Conservation (phyloP, 257 asterid species). For the Paraleonurus japonicus region DNA sequence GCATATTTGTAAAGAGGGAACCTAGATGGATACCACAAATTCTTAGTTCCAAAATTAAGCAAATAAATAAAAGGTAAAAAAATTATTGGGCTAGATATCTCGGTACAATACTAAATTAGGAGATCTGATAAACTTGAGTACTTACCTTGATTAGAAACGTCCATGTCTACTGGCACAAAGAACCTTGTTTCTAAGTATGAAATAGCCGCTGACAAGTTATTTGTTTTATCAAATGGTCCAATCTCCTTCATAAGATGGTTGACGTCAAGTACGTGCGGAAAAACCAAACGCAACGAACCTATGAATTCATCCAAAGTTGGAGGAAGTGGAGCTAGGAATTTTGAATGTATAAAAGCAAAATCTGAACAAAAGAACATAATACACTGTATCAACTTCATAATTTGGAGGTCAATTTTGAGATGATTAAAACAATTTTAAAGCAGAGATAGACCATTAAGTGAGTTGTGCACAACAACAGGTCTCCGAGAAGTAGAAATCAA, state of each 20-base stretch:
- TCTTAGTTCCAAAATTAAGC: slow-evolving; percentile 1
- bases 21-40: background rate
- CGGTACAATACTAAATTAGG: slow-evolving; percentile 2
- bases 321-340: slow-evolving; percentile 79
- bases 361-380: slow-evolving; percentile 48
- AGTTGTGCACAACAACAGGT: slow-evolving; percentile 81
- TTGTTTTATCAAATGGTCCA: slow-evolving; percentile 48
- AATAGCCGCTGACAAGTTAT: slow-evolving; percentile 55
- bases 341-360: slow-evolving; percentile 69
- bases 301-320: slow-evolving; percentile 60
- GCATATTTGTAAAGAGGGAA: background rate
- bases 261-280: slow-evolving; percentile 65
- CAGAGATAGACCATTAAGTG: slow-evolving; percentile 66
- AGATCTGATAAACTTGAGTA: slow-evolving; percentile 11
- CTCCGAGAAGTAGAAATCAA: slow-evolving; percentile 74
- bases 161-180: slow-evolving; percentile 49
- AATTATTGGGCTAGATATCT: background rate
- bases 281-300: slow-evolving; percentile 48
- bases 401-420: slow-evolving; percentile 15
- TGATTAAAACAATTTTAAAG: slow-evolving; percentile 11
- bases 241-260: slow-evolving; percentile 74
- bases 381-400: slow-evolving; percentile 19
- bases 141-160: slow-evolving; percentile 58
- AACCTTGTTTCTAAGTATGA: slow-evolving; percentile 58
- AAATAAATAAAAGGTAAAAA: background rate